A percentile compares a stretch with the other conserved stretches of the same genome.
Evolutionary conservation across 2,329 filamentous ascomycete species (phyloP).

Genomic region (Aspergillus phoenicis): DNA sequence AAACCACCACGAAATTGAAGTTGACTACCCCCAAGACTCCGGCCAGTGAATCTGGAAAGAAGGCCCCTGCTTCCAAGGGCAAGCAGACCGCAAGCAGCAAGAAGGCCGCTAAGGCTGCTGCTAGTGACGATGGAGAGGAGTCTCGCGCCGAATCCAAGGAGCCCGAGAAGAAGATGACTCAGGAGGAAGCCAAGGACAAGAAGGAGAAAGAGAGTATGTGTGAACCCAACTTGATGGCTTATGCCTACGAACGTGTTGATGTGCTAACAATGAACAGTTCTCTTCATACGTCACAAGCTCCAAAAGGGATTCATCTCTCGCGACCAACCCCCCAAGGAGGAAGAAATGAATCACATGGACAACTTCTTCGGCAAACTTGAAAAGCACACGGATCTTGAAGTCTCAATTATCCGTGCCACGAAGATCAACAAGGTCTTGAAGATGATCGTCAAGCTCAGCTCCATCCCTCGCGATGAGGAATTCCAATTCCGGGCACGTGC

Average conservation of each 20-base stretch:
- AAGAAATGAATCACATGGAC: constrained; percentile 55
- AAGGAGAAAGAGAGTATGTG: constrained; percentile 59
- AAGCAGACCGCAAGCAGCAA: constrained; percentile 59
- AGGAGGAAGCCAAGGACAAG: constrained; percentile 58
- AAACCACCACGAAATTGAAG: constrained; percentile 59
- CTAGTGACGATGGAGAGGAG: constrained; percentile 61
- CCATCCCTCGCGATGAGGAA: constrained; percentile 85
- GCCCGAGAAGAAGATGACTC: constrained; percentile 57
- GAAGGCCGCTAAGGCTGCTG: constrained; percentile 59
- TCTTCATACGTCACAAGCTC: constrained; percentile 90
- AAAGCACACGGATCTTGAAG: constrained; percentile 76
- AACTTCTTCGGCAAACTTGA: constrained; percentile 70
- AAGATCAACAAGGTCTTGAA: constrained; percentile 99
- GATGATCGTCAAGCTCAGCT: constrained; percentile 83
- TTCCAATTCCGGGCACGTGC: constrained; percentile 87
- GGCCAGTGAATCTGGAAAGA: constrained; percentile 48
- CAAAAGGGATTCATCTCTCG: constrained; percentile 90
- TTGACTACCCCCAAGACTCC: constrained; percentile 63
- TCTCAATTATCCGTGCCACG: constrained; percentile 81
- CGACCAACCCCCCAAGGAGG: constrained; percentile 81
- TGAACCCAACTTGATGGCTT: neutral
- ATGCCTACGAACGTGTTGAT: neutral
- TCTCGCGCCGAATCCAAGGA: constrained; percentile 56
- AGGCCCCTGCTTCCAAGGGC: constrained; percentile 56
- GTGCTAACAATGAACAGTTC: constrained; percentile 55